phyloP scores from a whole-genome alignment of 1,139 yeast species.

The Scheffersomyces quercinus region DNA sequence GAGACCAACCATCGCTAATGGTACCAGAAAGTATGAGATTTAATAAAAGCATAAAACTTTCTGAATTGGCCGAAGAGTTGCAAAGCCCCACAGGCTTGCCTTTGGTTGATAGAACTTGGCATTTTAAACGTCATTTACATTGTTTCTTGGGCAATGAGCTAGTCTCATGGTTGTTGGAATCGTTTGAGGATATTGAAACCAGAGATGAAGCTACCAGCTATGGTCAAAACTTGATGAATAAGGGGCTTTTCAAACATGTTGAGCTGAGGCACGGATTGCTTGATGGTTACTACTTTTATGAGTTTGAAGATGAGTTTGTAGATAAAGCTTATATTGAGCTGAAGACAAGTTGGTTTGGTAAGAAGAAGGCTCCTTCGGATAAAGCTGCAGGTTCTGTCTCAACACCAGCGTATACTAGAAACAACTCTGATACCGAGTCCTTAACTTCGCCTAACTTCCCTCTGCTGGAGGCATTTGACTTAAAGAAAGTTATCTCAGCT shows the following conservation, averaged over 20 bases:
- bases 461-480: constrained; percentile 21
- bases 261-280: constrained; percentile 79
- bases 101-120: constrained; percentile 87
- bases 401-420: constrained; percentile 18
- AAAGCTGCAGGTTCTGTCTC: constrained; percentile 10
- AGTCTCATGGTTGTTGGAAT: constrained; percentile 80
- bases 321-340: constrained; percentile 30
- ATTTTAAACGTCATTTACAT: constrained; percentile 72
- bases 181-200: constrained; percentile 74
- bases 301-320: constrained; percentile 58
- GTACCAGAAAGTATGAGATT: constrained; percentile 34
- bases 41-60: constrained; percentile 35
- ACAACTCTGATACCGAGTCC: constrained; percentile 32
- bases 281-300: constrained; percentile 92
- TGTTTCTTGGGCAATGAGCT: constrained; percentile 86
- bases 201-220: constrained; percentile 80
- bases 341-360: constrained; percentile 34
- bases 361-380: constrained; percentile 20
- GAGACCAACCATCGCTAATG: constrained; percentile 38
- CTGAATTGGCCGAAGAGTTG: constrained; percentile 61
- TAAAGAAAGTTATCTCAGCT: constrained; percentile 26
- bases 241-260: constrained; percentile 75
- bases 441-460: constrained; percentile 25
- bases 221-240: constrained; percentile 76
- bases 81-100: constrained; percentile 65